phyloP scores from a whole-genome alignment of 495 filamentous ascomycete species.

The Astrocystis sublimbata region DNA sequence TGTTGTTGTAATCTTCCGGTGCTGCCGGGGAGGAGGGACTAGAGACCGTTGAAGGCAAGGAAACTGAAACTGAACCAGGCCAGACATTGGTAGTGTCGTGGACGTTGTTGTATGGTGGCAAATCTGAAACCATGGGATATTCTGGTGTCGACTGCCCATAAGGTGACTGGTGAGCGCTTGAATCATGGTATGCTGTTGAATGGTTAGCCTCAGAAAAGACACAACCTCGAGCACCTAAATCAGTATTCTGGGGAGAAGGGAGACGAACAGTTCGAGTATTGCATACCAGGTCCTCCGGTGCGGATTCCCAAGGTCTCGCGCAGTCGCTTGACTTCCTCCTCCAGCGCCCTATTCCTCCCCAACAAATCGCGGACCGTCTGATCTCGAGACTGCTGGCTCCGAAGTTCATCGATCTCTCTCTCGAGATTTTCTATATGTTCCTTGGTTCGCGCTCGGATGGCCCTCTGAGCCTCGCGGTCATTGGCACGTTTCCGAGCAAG shows the following conservation, averaged over 20 bases:
- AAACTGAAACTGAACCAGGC: constrained; percentile 32
- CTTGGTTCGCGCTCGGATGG: constrained; percentile 81
- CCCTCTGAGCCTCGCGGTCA: constrained; percentile 84
- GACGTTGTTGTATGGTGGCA: constrained; percentile 35
- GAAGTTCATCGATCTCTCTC: constrained; percentile 62
- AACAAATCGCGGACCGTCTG: constrained; percentile 38
- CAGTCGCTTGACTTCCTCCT: constrained; percentile 37
- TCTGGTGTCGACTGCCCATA: constrained; percentile 24
- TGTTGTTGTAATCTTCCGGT: constrained; percentile 40
- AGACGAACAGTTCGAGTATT: constrained; percentile 14
- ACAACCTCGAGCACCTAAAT: neutral
- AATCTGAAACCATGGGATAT: constrained; percentile 28
- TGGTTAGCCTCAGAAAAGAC: constrained; percentile 25
- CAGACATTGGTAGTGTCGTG: constrained; percentile 39
- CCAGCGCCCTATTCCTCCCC: constrained; percentile 40
- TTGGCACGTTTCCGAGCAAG: constrained; percentile 81
- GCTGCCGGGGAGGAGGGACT: constrained; percentile 44
- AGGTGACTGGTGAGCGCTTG: constrained; percentile 18
- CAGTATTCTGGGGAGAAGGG: neutral
- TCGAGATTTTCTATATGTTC: constrained; percentile 78
- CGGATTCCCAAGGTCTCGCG: constrained; percentile 33
- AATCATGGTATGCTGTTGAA: constrained; percentile 17
- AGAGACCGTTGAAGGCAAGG: constrained; percentile 40
- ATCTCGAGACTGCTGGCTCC: constrained; percentile 36
- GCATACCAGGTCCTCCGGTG: constrained; percentile 10